Conservation (phyloP, 1,284 basidiomycete genomes). For the Rhodotorula sp. region DNA sequence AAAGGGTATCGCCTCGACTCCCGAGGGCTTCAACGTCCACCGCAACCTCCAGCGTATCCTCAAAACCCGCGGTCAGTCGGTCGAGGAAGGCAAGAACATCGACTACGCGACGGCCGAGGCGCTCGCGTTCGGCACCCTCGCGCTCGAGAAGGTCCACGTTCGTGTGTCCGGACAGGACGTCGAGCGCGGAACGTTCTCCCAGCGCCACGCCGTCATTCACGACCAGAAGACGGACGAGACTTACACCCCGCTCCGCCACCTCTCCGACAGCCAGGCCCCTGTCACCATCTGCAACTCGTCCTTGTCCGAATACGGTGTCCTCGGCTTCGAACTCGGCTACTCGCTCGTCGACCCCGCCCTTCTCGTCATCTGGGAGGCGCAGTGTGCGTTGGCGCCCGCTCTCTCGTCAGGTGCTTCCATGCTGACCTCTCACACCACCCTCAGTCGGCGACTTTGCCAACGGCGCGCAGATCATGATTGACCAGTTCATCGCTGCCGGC, state of each 20-base stretch:
- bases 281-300: constrained; percentile 98
- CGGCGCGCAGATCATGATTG: constrained; percentile 96
- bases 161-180: constrained; percentile 98
- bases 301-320: constrained; percentile 88
- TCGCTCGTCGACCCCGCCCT: constrained; percentile 93
- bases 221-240: constrained; percentile 91
- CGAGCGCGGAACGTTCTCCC: constrained; percentile 99
- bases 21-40: constrained; percentile 82
- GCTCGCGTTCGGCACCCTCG: constrained; percentile 89
- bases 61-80: constrained; percentile 76
- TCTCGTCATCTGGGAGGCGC: constrained; percentile 92
- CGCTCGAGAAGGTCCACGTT: constrained; percentile 89
- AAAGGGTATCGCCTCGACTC: constrained; percentile 78
- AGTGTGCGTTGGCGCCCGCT: constrained; percentile 32
- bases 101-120: constrained; percentile 99
- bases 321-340: constrained; percentile 98
- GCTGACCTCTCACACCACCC: background rate
- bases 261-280: constrained; percentile 79
- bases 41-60: constrained; percentile 94
- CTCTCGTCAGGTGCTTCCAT: background rate
- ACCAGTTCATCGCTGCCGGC: constrained; percentile 97
- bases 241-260: constrained; percentile 84
- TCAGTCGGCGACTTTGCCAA: constrained; percentile 90
- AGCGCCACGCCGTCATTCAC: constrained; percentile 94
- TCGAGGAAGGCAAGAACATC: constrained; percentile 86